These are phyloP conservation scores for Amphicarpaea edgeworthii DNA, from an alignment of 306 rosid genomes.

Conservation along the genomic window DNA sequence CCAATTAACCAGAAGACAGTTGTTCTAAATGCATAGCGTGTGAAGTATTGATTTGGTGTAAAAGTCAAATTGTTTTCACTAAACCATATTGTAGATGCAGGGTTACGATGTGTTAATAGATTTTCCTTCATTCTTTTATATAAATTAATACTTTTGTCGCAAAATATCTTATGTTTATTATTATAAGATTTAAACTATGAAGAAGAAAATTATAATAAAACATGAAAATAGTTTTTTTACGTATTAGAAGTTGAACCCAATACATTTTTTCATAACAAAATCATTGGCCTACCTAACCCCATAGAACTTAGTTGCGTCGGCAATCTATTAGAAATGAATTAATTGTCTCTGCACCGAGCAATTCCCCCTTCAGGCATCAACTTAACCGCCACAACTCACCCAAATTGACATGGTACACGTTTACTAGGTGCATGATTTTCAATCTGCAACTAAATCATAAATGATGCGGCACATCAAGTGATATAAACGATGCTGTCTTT, in stretches of 20 bases:
- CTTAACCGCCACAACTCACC: no score
- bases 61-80: no score
- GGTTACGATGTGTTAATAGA: not conserved
- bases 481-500: not conserved
- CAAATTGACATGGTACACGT: no score
- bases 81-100: no score
- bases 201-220: not conserved
- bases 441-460: not conserved
- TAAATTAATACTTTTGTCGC: not conserved
- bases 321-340: no score
- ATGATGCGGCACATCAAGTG: not conserved
- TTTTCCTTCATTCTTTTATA: not conserved
- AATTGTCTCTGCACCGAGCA: no score
- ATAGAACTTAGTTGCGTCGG: no score
- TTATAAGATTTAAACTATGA: not conserved
- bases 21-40: no score
- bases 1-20: no score
- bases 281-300: no score
- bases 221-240: not conserved
- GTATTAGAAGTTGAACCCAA: not conserved
- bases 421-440: not conserved
- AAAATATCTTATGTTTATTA: not conserved
- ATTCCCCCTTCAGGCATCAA: no score
- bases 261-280: not conserved
- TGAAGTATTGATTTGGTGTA: no score